phyloP scores from a whole-genome alignment of 495 filamentous ascomycete genomes.

The Parachaetomium inaequale region DNA sequence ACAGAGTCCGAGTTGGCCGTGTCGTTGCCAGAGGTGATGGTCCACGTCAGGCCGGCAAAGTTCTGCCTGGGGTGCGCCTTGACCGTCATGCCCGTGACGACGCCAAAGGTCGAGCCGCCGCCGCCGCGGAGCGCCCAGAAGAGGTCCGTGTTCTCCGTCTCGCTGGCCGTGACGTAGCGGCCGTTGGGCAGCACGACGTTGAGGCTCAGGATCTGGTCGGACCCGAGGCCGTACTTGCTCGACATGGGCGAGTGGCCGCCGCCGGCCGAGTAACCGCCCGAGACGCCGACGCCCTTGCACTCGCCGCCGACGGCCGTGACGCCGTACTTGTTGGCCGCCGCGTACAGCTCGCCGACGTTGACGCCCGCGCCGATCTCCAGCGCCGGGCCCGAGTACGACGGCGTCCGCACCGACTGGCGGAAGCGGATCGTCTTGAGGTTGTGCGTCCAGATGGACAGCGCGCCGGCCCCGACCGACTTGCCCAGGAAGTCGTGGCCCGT shows the following conservation, averaged over 20 bases:
- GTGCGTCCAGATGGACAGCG: conserved; percentile 59
- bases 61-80: conserved; percentile 30
- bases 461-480: conserved; percentile 48
- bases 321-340: conserved; percentile 43
- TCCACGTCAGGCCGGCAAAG: conserved; percentile 34
- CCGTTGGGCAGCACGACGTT: conserved; percentile 48
- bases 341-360: conserved; percentile 50
- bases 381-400: conserved; percentile 46
- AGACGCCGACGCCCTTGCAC: conserved; percentile 26
- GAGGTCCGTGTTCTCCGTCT: conserved; percentile 43
- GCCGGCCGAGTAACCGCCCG: conserved; percentile 42
- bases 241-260: conserved; percentile 45
- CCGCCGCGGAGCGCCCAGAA: conserved; percentile 56
- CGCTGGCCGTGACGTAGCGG: conserved; percentile 39
- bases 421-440: conserved; percentile 35
- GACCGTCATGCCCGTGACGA: conserved; percentile 50
- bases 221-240: conserved; percentile 42
- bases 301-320: conserved; percentile 52
- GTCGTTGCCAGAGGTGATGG: conserved; percentile 34
- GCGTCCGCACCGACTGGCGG: conserved; percentile 16
- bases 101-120: conserved; percentile 48
- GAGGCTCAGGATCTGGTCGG: conserved; percentile 47
- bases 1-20: conserved; percentile 38
- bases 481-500: conserved; percentile 65
- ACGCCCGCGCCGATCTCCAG: conserved; percentile 59